Base-by-base conservation (phyloP, 2,329 filamentous ascomycete species). In the Beauveria sp. region DNA sequence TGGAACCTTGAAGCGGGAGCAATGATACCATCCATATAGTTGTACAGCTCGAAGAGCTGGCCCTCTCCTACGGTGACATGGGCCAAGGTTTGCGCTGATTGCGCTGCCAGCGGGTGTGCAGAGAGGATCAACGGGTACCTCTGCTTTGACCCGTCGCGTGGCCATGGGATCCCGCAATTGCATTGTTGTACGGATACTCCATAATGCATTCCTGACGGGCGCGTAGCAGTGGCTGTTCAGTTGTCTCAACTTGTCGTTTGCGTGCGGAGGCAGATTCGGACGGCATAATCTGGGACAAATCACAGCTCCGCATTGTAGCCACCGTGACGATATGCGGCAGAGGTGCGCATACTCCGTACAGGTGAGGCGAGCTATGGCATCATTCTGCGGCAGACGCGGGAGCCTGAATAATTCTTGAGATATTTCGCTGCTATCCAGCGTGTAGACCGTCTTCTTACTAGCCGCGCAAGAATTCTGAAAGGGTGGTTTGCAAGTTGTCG, bases 271-370 rank as follows among this genome's bases (percentile, higher is more conserved):
- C 5, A 22, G 22, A 24, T 40, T 44, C 22, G 18, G 47, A 52
- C 56, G 47, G 56, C 48, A 53, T 55, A 34, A 55, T 51, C 59
- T 61, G 20, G 59, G 24, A 26, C 59, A 61, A 61, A 61, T 61
- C 59, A 61, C 43, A 51, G 52, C 52, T 8, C 41, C 20, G 51
- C 34, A 55, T 55, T 55, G 22, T 24, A 22, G 56, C 56, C 56
- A 59, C 48, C 18, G 28, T 52, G 12, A 46, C 40, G 24, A 44
- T 20, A n/a, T 34, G 54, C 7, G 12, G 37, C 18, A 24, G 22
- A 24, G 20, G 24, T 18, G 26, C 18, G 24, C 40, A 22, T 10
- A n/a, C n/a, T n/a, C n/a, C n/a, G n/a, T n/a, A 41, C 41, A 9
- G 20, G 20, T 14, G 1, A 28, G 22, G 52, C 4, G 20, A 40